A percentile compares a stretch with the other conserved stretches of the same genome.
These are phyloP conservation scores for Astrocystis sublimbata DNA, from an alignment of 495 filamentous ascomycete genomes.

Conservation along the genomic window DNA sequence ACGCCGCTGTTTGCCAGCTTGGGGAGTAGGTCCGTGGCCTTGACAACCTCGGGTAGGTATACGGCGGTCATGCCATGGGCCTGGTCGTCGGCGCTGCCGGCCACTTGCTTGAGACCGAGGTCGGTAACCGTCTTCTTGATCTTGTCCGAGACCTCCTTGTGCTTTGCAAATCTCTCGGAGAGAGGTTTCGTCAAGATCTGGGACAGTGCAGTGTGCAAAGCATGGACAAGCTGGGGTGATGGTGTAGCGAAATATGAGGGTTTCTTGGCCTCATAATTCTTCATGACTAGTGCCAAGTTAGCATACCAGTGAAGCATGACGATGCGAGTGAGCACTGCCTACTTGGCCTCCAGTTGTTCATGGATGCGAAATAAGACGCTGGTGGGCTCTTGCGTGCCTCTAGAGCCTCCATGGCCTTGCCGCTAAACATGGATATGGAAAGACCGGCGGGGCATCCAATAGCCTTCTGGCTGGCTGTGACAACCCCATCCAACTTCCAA, in stretches of 20 bases:
- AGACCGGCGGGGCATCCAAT: constrained; percentile 94
- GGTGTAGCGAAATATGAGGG: constrained; percentile 97
- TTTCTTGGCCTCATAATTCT: constrained; percentile 97
- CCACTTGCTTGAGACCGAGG: constrained; percentile 83
- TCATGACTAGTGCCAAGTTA: constrained; percentile 65
- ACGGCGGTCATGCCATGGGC: constrained; percentile 98
- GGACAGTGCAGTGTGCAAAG: constrained; percentile 86
- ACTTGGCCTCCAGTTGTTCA: constrained; percentile 96
- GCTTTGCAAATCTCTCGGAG: constrained; percentile 73
- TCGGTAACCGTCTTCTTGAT: constrained; percentile 79
- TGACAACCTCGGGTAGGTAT: constrained; percentile 83
- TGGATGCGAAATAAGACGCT: constrained; percentile 85
- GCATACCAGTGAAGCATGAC: background rate
- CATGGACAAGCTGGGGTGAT: constrained; percentile 89
- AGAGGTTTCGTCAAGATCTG: constrained; percentile 82
- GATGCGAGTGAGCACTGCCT: constrained; percentile 23
- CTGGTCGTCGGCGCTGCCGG: constrained; percentile 81
- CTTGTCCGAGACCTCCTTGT: constrained; percentile 72
- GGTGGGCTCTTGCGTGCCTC: constrained; percentile 77
- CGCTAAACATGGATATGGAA: constrained; percentile 88
- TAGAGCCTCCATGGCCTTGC: constrained; percentile 81
- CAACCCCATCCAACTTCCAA: constrained; percentile 89
- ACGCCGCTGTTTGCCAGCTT: constrained; percentile 87
- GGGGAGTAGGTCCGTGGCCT: constrained; percentile 78
- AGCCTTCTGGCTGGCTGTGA: constrained; percentile 94